Evolutionary conservation across 1,284 basidiomycete genomes (phyloP).

Genomic region (Ganoderma sinense): DNA sequence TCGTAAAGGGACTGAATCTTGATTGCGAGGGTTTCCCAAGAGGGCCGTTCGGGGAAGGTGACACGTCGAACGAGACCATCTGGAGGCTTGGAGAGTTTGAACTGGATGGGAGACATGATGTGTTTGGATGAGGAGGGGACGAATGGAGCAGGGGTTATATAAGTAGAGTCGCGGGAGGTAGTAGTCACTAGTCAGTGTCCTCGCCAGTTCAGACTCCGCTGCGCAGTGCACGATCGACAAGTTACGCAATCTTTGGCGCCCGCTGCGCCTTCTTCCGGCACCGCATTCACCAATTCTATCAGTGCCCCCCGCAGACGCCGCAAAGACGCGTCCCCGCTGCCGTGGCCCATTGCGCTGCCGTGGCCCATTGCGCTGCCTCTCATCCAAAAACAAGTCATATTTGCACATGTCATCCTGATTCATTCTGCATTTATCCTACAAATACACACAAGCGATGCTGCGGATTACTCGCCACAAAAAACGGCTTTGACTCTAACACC

Average conservation of each 20-base stretch:
- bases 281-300: conserved; percentile 25
- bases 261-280: conserved; percentile 17
- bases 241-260: conserved; percentile 16
- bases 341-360: no score
- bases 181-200: conserved; percentile 13
- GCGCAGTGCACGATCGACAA: conserved; percentile 31
- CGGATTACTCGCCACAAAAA: neutral
- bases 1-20: conserved; percentile 63
- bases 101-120: conserved; percentile 40
- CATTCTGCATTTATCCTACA: conserved; percentile 27
- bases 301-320: conserved; percentile 11
- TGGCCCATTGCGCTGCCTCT: neutral
- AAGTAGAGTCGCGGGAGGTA: conserved; percentile 7
- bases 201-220: conserved; percentile 34
- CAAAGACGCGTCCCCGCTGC: neutral
- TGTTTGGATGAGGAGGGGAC: conserved; percentile 18
- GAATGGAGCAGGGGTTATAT: conserved; percentile 17
- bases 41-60: conserved; percentile 55
- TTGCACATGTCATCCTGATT: conserved; percentile 10
- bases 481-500: neutral
- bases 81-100: conserved; percentile 41
- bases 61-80: conserved; percentile 60
- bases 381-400: conserved; percentile 10
- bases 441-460: conserved; percentile 13
- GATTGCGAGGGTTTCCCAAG: conserved; percentile 63